Base-by-base conservation (phyloP, 139 green algal genomes). In the Tetratostichococcus sp. region DNA sequence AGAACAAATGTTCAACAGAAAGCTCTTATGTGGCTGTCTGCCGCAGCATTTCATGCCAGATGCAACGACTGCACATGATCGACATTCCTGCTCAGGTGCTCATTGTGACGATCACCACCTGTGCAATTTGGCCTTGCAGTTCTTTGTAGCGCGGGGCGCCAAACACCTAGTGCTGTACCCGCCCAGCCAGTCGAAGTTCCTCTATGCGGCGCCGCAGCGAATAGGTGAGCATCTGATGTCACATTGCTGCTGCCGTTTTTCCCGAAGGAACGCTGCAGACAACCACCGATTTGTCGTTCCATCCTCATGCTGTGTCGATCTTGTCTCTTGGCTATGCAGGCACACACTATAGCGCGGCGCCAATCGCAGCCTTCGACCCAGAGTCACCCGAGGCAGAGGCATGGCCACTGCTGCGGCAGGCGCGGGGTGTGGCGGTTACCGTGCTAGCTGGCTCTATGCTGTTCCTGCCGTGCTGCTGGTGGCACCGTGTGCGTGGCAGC, bases 391-490 rank as follows among this genome's bases (percentile, higher is more conserved):
- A 67, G 66, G 71, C 39, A 11, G 71, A 76, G 31, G 65, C 16
- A 2, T 70, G 14, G 16, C 31, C 31, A 34, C 17, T 67, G 30
- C 34, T 62, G 30, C 42, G 34, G 34, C 8, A 76, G 35, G 35
- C 71, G 33, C 21, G 30, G 35, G 42, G 70, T 23, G 34, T 74
- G 19, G 8, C 6, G 4, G 71, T 76, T 30, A 72, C 42, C 42
- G 35, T 76, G 32, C 35, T 26, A 23, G 26, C 66, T 26, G 71
- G 71, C 26, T 32, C 33, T 39, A 76, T 76, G 71, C 67, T 76
- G 71, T 76, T 72, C 62, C 62, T 76, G 42, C 71, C 71, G 8
- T 70, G 39, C 71, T 76, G 71, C 71, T 76, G 71, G 71, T 76
- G 71, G 71, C 71, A 76, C 62, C 14, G 11, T 8, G 71, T 76